Base-by-base conservation (phyloP, 352 stramenopile genomes). In the Nothophytophthora sp. region DNA sequence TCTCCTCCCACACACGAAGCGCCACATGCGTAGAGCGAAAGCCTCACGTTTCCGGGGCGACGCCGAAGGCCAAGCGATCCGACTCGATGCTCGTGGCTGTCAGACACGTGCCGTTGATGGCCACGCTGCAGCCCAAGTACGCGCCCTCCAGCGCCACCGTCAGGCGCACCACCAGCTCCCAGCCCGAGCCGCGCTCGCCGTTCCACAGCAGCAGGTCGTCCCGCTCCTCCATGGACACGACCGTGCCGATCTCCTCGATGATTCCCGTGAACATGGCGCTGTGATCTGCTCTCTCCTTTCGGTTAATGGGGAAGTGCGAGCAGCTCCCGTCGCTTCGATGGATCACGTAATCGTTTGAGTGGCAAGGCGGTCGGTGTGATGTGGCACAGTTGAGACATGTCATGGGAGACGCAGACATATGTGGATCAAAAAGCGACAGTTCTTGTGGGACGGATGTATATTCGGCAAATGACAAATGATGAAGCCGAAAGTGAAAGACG, bases 311-410 rank as follows among this genome's bases (percentile, higher is more conserved):
- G n/a, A n/a, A n/a, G n/a, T n/a, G n/a, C n/a, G n/a, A n/a, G n/a
- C n/a, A n/a, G n/a, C n/a, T n/a, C 97, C 97, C 70, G 99, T 98
- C 83, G 99, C 96, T 74, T 99, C 96, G 35, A 99, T 87, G 73
- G 99, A 99, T 28, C 97, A 96, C 7, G 95, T 98, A 75, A 99
- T 99, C 95, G 99, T 92, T 30, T 13, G 36, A 38, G 15, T 36
- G 13, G 11, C 24, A 11, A 18, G 8, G n/a, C 5, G 34, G 9
- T 39, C 11, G 19, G 11, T 23, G 19, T 18, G 34, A 39, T 39
- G 19, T 40, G 32, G 4, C 22, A 11, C 12, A 50, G 15, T 50
- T 50, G 30, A n/a, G n/a, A n/a, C n/a, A n/a, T n/a, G n/a, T n/a
- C n/a, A n/a, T n/a, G n/a, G n/a, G n/a, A n/a, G n/a, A n/a, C n/a